Evolutionary conservation across 2,329 filamentous ascomycete genomes (phyloP), one percentile per base, ranked within the genome.

Genomic region (Fusarium annulatum): DNA sequence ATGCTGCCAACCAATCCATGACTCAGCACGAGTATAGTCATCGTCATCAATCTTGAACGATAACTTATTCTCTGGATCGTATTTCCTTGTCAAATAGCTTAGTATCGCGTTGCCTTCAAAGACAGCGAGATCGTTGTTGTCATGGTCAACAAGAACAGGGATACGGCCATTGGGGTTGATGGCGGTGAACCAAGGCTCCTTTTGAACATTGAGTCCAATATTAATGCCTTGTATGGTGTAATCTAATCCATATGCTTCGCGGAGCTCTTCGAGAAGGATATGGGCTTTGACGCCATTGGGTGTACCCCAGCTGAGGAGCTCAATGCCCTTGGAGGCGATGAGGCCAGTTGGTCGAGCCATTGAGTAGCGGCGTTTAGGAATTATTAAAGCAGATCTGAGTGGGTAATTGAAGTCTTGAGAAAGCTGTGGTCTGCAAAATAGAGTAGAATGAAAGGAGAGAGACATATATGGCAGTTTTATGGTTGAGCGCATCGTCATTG

Each of bases 51-150:
- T 59, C 30, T 77, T 78, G 65, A 84, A 84, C 12, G 80, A 81
- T 61, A 84, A 80, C 62, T 73, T 79, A 63, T 80, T 45, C 51
- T 93, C 89, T 0, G 85, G 84, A 79, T 95, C 93, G 78, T 95
- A 95, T 72, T 88, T 88, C n/a, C 91, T 88, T 15, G 90, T 88
- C 26, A 96, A 86, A 81, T 96, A 96, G 67, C 89, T 86, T 77
- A 95, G 86, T 77, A 95, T 95, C 68, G 91, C 89, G 52, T 91
- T 88, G 49, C 91, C 91, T 81, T 96, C 94, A 77, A 95, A 96
- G 34, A 96, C 89, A 48, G 87, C 81, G 58, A 92, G 88, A 52
- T 82, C 86, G 63, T 84, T 83, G 69, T 89, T 86, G 80, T 92
- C 89, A 73, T 93, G 90, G 81, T 93, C 90, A 36, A 92, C 86